Percentiles rank a stretch among this genome's conserved stretches.
Evolutionary conservation across 1,284 basidiomycete species (phyloP).

Genomic region (Ustilago crameri): DNA sequence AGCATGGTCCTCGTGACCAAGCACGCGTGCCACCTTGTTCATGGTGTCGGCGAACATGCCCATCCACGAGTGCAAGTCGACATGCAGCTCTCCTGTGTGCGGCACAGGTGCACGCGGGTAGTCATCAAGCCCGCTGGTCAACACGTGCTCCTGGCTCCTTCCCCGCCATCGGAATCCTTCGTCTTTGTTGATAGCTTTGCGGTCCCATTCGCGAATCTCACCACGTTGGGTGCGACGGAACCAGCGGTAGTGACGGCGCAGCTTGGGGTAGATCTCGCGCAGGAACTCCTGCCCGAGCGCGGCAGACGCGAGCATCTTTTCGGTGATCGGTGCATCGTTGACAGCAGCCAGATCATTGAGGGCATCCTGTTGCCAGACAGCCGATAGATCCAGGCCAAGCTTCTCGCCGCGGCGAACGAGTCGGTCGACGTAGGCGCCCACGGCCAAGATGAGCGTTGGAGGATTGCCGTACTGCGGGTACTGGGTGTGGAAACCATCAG

Average conservation of each 20-base stretch:
- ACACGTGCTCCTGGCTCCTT: slow-evolving; percentile 83
- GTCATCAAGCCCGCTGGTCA: slow-evolving; percentile 94
- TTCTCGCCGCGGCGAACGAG: slow-evolving; percentile 70
- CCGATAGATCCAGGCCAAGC: slow-evolving; percentile 17
- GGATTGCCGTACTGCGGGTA: slow-evolving; percentile 93
- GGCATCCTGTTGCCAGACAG: slow-evolving; percentile 19
- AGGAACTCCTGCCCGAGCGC: slow-evolving; percentile 76
- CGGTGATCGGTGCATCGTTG: slow-evolving; percentile 26
- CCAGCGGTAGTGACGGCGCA: slow-evolving; percentile 93
- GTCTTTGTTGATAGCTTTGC: slow-evolving; percentile 81
- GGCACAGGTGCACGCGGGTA: slow-evolving; percentile 85
- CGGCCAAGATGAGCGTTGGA: slow-evolving; percentile 88
- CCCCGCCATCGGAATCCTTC: slow-evolving; percentile 95
- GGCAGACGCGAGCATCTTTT: slow-evolving; percentile 33
- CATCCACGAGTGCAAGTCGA: slow-evolving; percentile 95
- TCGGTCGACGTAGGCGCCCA: slow-evolving; percentile 85
- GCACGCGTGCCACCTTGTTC: slow-evolving; percentile 59
- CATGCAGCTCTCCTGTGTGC: slow-evolving; percentile 88
- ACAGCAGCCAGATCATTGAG: slow-evolving; percentile 14
- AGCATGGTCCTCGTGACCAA: slow-evolving; percentile 84
- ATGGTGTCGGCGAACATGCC: slow-evolving; percentile 74
- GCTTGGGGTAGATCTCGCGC: slow-evolving; percentile 80
- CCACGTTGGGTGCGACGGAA: slow-evolving; percentile 87
- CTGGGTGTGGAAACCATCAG: slow-evolving; percentile 87
- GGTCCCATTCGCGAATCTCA: slow-evolving; percentile 87